Conservation (phyloP, 164 flowering plant genomes). For the Echeveria elegans region DNA sequence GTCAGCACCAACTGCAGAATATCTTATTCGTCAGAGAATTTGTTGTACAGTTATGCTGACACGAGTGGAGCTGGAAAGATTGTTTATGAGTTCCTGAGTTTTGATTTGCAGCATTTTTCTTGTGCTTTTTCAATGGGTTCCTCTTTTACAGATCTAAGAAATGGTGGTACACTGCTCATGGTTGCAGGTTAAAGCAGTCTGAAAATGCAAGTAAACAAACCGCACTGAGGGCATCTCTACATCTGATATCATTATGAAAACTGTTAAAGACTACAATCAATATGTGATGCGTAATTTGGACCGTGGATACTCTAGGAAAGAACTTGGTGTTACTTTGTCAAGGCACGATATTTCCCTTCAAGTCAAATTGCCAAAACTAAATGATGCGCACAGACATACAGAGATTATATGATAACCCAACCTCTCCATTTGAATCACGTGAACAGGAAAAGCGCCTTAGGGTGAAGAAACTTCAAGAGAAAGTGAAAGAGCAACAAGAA, state of each 20-base stretch:
- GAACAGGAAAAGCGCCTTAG: conserved; percentile 79
- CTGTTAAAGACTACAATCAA: conserved; percentile 87
- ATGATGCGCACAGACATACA: background rate
- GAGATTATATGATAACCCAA: background rate
- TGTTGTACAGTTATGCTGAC: conserved; percentile 55
- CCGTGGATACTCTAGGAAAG: conserved; percentile 91
- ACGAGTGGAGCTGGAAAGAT: conserved; percentile 67
- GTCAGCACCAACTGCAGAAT: too few relatives aligned
- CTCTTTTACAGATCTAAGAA: too few relatives aligned
- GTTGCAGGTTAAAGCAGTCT: conserved; percentile 56
- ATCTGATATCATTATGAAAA: conserved; percentile 83
- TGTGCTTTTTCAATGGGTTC: too few relatives aligned
- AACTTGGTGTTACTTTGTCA: conserved; percentile 91
- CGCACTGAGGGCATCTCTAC: conserved; percentile 84
- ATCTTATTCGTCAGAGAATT: background rate
- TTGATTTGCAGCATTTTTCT: background rate
- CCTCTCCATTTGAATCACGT: conserved; percentile 9
- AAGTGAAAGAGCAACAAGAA: conserved; percentile 94
- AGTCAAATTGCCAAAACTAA: background rate
- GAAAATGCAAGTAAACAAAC: conserved; percentile 75
- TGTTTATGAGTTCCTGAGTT: conserved; percentile 71
- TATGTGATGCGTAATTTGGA: conserved; percentile 93
- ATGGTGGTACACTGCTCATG: too few relatives aligned
- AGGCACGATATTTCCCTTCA: conserved; percentile 39
- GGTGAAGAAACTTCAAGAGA: conserved; percentile 82